Percentiles rank a stretch among this genome's conserved stretches.
phyloP scores from a whole-genome alignment of 1,284 basidiomycete species.

The Pseudozyma sp. region DNA sequence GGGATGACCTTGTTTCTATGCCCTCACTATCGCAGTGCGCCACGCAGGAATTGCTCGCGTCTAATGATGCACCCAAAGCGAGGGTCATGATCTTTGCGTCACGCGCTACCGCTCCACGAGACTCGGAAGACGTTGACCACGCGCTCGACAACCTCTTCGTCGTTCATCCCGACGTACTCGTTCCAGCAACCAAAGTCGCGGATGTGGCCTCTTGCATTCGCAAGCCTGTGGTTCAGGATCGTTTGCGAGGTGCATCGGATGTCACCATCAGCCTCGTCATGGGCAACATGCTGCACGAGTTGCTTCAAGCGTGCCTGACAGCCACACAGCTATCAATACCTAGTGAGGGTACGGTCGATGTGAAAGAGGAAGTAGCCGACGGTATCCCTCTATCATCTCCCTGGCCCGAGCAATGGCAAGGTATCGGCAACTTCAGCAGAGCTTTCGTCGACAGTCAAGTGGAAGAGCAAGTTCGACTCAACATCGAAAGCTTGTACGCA shows the following conservation, averaged over 20 bases:
- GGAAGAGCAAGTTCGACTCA: slow-evolving; percentile 43
- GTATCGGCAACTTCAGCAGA: slow-evolving; percentile 59
- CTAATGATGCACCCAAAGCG: slow-evolving; percentile 13
- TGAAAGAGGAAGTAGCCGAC: neutral
- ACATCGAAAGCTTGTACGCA: slow-evolving; percentile 53
- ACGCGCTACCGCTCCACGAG: slow-evolving; percentile 1
- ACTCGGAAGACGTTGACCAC: slow-evolving; percentile 8
- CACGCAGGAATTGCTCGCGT: slow-evolving; percentile 32
- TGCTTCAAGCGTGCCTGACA: slow-evolving; percentile 64
- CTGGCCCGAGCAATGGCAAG: slow-evolving; percentile 56
- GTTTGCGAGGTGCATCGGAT: slow-evolving; percentile 50
- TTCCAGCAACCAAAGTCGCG: slow-evolving; percentile 62
- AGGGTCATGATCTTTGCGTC: slow-evolving; percentile 39
- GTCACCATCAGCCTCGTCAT: slow-evolving; percentile 53
- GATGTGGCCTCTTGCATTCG: slow-evolving; percentile 62
- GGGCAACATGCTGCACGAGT: slow-evolving; percentile 65
- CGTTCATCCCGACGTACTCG: slow-evolving; percentile 63
- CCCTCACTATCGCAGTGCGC: slow-evolving; percentile 37
- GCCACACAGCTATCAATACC: slow-evolving; percentile 7
- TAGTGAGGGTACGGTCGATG: neutral
- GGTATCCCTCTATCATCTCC: neutral
- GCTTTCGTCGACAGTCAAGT: slow-evolving; percentile 53
- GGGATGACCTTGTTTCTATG: slow-evolving; percentile 47
- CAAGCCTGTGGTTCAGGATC: slow-evolving; percentile 60
- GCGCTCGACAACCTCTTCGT: slow-evolving; percentile 60